These are phyloP conservation scores for Aspergillus sp. DNA, from an alignment of 2,329 filamentous ascomycete genomes.

Conservation along the genomic window DNA sequence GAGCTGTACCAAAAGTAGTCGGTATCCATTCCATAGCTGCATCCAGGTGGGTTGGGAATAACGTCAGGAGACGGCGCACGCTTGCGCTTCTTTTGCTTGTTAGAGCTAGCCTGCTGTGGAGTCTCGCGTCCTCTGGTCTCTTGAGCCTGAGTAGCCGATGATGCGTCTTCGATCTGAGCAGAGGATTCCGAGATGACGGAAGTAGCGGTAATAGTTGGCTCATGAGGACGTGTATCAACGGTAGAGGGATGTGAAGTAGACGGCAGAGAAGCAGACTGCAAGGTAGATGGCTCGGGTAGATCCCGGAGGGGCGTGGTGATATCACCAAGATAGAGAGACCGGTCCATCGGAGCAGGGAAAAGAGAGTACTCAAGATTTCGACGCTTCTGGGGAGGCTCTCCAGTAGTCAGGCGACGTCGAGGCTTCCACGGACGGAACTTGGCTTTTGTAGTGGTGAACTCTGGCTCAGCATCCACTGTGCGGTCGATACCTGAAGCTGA, in stretches of 20 bases:
- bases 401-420: slow-evolving; percentile 17
- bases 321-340: slow-evolving; percentile 21
- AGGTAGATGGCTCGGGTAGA: background rate
- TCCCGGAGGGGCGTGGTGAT: slow-evolving; percentile 9
- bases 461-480: slow-evolving; percentile 4
- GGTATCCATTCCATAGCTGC: slow-evolving; percentile 42
- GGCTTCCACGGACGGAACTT: background rate
- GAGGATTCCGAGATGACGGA: background rate
- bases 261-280: background rate
- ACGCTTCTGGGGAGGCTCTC: slow-evolving; percentile 17
- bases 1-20: slow-evolving; percentile 38
- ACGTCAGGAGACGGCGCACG: slow-evolving; percentile 39
- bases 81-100: slow-evolving; percentile 37
- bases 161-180: background rate
- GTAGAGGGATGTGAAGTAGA: background rate
- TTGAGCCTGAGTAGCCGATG: background rate
- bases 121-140: slow-evolving; percentile 4
- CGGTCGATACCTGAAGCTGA: slow-evolving; percentile 17
- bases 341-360: slow-evolving; percentile 26
- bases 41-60: slow-evolving; percentile 43
- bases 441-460: slow-evolving; percentile 5
- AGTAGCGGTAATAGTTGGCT: background rate
- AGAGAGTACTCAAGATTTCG: slow-evolving; percentile 27
- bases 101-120: slow-evolving; percentile 1
- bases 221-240: background rate